Evolutionary conservation across 192 early-diverging fungal species (phyloP), one percentile per base, ranked within the genome.

Genomic region (Rhizophagus prolifer): DNA sequence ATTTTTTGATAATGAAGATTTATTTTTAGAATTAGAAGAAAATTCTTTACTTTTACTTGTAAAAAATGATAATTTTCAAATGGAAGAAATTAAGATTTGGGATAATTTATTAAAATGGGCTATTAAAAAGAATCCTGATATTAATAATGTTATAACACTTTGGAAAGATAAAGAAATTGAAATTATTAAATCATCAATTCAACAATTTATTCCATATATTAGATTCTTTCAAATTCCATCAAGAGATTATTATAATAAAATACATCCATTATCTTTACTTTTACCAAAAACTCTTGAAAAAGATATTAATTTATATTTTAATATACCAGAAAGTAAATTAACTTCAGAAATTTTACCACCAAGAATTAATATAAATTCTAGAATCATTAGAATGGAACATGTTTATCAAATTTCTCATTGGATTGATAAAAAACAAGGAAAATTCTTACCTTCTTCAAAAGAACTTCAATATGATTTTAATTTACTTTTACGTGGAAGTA

Each of bases 221-320:
- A 38, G 61, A 41, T 74, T 74, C 23, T 63, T 74, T 74, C 61
- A 60, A 74, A 74, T 74, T 30, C 7, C 72, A 38, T 9, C 72
- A 12, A 8, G 21, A 2, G 72, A 74, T 25, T 74, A 74, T 62
- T 74, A 31, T 62, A 36, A 62, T 74, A 41, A 63, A 50, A 38
- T 74, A 26, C 16, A 58, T n/a, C 72, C 72, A 41, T 74, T 41
- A 30, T 34, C 41, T 14, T 44, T 38, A 74, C 9, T 60, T 25
- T 63, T 74, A 44, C 59, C 72, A 10, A 30, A 23, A 44, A 6
- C 16, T 2, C 58, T 74, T 23, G 34, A 50, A 3, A 36, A 74
- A 28, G 23, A 74, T 25, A n/a, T 74, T 19, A 21, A 63, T 62
- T 10, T 46, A 7, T 41, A 10, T 26, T 44, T 44, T 63, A 36